Evolutionary conservation across 2,329 filamentous ascomycete species (phyloP), one percentile per base, ranked within the genome.

Genomic region (Ophiosphaerella herpotricha): DNA sequence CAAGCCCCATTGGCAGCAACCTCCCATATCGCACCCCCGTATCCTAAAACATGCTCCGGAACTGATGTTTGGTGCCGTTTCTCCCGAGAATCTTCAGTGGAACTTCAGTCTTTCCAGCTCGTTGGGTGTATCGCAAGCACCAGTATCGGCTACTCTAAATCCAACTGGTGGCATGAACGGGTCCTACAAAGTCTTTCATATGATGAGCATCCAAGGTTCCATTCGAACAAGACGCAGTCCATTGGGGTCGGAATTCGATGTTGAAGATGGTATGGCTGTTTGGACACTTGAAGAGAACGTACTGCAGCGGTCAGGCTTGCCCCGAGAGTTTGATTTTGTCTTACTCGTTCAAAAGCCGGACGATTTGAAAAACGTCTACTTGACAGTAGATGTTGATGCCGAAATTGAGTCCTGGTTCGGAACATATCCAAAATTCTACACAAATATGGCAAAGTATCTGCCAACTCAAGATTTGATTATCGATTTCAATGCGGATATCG

Each of bases 41-140:
- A 78, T 81, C 39, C 63, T 81, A 14, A 77, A 76, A 66, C 78
- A 80, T 59, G 78, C 79, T 4, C 78, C 78, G 8, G 78, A 81
- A 59, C 65, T 80, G 14, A 75, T 80, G 42, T 80, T 75, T 49
- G 77, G 77, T 5, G 69, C 74, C 5, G 72, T 79, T 7, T 78
- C 75, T 11, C 77, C 77, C 1, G 77, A 79, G 55, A 78, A 74
- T 7, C 62, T 80, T 51, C 74, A 78, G 49, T 79, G 77, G 77
- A 77, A 75, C 34, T 78, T 78, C 52, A 78, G 74, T 42, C 62
- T 79, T 6, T 73, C 76, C 1, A 78, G 76, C 11, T 74, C 74
- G 1, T 60, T 81, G 5, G 78, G 79, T 1, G 71, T 81, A 3
- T 73, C 77, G 0, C 74, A 80, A 45, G 63, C 73, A 1, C 78